Evolutionary conservation across 805 yeast species (phyloP).

Genomic region (Cyberlindnera xylosilytica): DNA sequence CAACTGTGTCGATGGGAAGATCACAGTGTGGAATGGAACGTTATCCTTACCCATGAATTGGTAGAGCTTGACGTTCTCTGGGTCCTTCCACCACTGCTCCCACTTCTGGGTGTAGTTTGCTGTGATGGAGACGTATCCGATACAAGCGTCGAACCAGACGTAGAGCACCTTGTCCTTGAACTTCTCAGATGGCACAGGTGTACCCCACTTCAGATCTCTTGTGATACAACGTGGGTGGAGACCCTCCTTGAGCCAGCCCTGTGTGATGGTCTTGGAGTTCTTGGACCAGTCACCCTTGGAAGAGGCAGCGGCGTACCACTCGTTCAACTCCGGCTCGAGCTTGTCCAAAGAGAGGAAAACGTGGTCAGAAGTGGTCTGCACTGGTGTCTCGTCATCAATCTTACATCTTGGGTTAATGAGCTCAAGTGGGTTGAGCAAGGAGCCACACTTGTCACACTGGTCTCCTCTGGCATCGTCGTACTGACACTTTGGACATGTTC

Average conservation of each 20-base stretch:
- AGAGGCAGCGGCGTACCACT: conserved; percentile 70
- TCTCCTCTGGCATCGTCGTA: conserved; percentile 99
- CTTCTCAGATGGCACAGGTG: conserved; percentile 90
- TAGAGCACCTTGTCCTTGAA: conserved; percentile 88
- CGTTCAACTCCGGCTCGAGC: conserved; percentile 68
- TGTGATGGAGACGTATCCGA: conserved; percentile 94
- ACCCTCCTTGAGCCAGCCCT: conserved; percentile 93
- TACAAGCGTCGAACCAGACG: conserved; percentile 99
- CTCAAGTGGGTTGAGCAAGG: conserved; percentile 85
- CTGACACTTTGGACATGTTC: conserved; percentile 91
- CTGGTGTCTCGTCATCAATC: conserved; percentile 80
- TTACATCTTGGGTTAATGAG: conserved; percentile 94
- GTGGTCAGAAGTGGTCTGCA: conserved; percentile 78
- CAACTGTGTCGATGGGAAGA: conserved; percentile 88
- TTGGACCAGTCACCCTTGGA: conserved; percentile 85
- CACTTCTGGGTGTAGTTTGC: conserved; percentile 83
- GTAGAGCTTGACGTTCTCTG: conserved; percentile 82
- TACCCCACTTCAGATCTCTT: conserved; percentile 97
- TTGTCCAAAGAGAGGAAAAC: conserved; percentile 80
- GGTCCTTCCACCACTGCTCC: conserved; percentile 93
- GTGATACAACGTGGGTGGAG: conserved; percentile 93
- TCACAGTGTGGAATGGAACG: conserved; percentile 98
- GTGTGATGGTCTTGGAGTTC: conserved; percentile 84
- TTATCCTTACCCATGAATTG: conserved; percentile 99
- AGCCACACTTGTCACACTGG: conserved; percentile 97